These are phyloP conservation scores for Wickerhamiella siamensis DNA, from an alignment of 805 yeast species.

Conservation along the genomic window DNA sequence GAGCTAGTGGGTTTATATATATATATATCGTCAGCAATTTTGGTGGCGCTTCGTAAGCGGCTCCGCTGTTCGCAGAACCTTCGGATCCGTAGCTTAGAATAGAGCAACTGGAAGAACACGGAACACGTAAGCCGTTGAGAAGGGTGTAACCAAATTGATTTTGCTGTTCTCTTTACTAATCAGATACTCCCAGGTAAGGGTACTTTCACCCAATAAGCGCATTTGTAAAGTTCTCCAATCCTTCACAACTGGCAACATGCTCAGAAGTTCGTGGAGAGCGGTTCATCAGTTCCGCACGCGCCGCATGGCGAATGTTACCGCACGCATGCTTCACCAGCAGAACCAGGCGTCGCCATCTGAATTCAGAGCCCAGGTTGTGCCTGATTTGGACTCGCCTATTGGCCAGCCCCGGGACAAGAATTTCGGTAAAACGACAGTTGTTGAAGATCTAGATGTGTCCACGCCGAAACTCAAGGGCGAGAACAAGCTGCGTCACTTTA, in stretches of 20 bases:
- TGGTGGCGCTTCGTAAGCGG: background rate
- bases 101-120: too few relatives aligned
- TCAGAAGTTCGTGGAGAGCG: slow-evolving; percentile 3
- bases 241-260: background rate
- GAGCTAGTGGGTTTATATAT: too few relatives aligned
- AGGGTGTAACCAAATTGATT: too few relatives aligned
- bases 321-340: background rate
- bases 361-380: slow-evolving; percentile 13
- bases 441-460: slow-evolving; percentile 21
- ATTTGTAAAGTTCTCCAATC: slow-evolving; percentile 1
- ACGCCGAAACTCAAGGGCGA: slow-evolving; percentile 18
- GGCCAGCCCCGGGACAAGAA: slow-evolving; percentile 23
- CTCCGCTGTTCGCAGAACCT: background rate
- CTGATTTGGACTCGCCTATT: slow-evolving; percentile 18
- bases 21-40: background rate
- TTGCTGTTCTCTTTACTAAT: too few relatives aligned
- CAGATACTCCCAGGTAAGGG: too few relatives aligned
- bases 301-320: background rate
- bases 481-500: slow-evolving; percentile 63
- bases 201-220: slow-evolving; percentile 1
- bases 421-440: slow-evolving; percentile 21
- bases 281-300: slow-evolving; percentile 1
- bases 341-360: background rate
- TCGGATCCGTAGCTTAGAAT: too few relatives aligned
- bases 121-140: too few relatives aligned